Percentiles rank a stretch among this genome's conserved stretches.
Conservation (phyloP, 2,329 filamentous ascomycete species). For the Xylaria sp. region DNA sequence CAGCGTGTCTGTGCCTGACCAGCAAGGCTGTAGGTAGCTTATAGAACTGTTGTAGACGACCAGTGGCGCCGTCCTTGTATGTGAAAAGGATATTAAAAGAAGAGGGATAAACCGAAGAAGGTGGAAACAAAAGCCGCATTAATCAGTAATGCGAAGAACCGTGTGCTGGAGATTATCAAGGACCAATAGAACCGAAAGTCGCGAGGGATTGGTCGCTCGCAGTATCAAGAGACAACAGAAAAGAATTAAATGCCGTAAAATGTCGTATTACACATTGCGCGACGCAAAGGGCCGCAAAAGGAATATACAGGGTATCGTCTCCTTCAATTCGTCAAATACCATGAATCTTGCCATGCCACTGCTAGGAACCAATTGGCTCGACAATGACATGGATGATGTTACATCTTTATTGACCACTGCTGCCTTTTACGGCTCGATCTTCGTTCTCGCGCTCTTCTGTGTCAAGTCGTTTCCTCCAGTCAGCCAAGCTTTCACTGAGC, state of each 20-base stretch:
- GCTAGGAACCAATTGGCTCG: not conserved
- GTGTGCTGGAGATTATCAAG: constrained; percentile 3
- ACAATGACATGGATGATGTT: constrained; percentile 8
- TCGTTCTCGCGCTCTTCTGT: constrained; percentile 56
- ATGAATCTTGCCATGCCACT: constrained; percentile 21
- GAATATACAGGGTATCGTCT: constrained; percentile 42
- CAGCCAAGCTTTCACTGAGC: constrained; percentile 77
- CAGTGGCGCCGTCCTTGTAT: not conserved
- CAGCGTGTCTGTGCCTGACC: constrained; percentile 14
- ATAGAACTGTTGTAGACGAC: constrained; percentile 2
- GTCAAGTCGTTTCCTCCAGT: constrained; percentile 84
- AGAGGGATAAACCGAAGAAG: not conserved
- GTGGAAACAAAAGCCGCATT: constrained; percentile 22
- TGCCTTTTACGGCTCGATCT: constrained; percentile 35
- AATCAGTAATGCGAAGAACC: constrained; percentile 29
- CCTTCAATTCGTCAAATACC: constrained; percentile 33
- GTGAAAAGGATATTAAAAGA: constrained; percentile 6
- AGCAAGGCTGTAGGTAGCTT: constrained; percentile 16
- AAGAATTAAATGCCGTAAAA: constrained; percentile 38
- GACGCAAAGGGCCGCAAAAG: constrained; percentile 32
- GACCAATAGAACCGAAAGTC: constrained; percentile 10
- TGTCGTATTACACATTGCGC: constrained; percentile 42
- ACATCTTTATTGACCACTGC: constrained; percentile 32
- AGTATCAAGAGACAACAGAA: constrained; percentile 29
- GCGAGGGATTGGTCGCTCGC: constrained; percentile 16